Evolutionary conservation across 1,284 basidiomycete genomes (phyloP).

Genomic region (Papiliotrema nemorosa): DNA sequence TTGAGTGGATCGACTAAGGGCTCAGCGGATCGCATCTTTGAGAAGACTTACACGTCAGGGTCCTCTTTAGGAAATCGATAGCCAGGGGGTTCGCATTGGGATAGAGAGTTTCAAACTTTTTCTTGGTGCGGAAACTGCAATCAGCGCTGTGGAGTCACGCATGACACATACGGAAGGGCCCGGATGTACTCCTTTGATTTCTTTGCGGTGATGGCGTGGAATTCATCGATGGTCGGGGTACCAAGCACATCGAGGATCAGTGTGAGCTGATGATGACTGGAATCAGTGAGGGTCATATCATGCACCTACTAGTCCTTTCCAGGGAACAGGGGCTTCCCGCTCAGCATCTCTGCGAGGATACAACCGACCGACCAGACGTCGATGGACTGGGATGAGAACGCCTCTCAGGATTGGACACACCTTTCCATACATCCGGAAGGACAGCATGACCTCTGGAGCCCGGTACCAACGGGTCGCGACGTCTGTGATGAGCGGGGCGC

Average conservation of each 20-base stretch:
- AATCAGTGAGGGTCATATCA: not conserved
- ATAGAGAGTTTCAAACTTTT: conserved; percentile 72
- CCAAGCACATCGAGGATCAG: conserved; percentile 88
- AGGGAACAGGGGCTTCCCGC: conserved; percentile 89
- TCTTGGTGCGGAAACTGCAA: conserved; percentile 67
- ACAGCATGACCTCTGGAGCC: conserved; percentile 94
- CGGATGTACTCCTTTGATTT: conserved; percentile 87
- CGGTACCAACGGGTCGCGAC: conserved; percentile 88
- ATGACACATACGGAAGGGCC: conserved; percentile 58
- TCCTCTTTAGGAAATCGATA: conserved; percentile 86
- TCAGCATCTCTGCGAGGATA: conserved; percentile 95
- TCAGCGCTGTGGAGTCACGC: conserved; percentile 1
- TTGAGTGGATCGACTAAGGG: conserved; percentile 81
- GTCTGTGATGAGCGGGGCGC: conserved; percentile 54
- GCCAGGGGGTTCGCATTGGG: conserved; percentile 82
- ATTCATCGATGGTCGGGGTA: conserved; percentile 87
- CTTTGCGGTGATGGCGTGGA: conserved; percentile 80
- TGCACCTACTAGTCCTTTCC: conserved; percentile 72
- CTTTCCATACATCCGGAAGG: conserved; percentile 94
- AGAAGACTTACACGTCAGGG: conserved; percentile 60
- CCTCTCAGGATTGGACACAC: conserved; percentile 47
- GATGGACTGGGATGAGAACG: conserved; percentile 59
- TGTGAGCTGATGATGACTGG: conserved; percentile 78
- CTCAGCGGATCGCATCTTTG: conserved; percentile 23
- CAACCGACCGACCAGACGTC: conserved; percentile 96